phyloP scores from a whole-genome alignment of 2,329 filamentous ascomycete species.

The Dendrostoma leiphaemia region DNA sequence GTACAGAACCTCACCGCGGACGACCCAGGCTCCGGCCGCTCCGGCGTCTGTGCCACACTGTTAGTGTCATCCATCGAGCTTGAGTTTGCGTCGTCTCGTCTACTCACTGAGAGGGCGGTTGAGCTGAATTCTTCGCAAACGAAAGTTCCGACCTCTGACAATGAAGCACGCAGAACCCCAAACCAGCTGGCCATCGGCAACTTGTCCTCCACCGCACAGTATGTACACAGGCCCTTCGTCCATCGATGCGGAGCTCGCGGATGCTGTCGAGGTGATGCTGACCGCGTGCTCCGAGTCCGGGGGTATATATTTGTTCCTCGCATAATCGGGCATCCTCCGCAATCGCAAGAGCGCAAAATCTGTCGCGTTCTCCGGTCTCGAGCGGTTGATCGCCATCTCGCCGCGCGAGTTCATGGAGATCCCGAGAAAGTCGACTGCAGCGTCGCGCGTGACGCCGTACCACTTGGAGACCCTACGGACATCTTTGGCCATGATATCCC shows the following conservation, averaged over 20 bases:
- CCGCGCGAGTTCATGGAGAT: constrained; percentile 15
- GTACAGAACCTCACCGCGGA: constrained; percentile 12
- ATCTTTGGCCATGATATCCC: constrained; percentile 1
- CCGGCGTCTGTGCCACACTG: background rate
- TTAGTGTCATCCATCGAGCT: background rate
- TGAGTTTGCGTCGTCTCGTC: background rate
- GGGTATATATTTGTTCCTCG: constrained; percentile 7
- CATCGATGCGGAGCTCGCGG: constrained; percentile 3
- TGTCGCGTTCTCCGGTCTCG: constrained; percentile 6
- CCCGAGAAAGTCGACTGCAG: constrained; percentile 10
- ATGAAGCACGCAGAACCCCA: constrained; percentile 12
- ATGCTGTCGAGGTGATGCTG: constrained; percentile 4
- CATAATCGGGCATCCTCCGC: background rate
- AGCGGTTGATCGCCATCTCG: constrained; percentile 10
- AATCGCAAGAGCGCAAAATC: constrained; percentile 13
- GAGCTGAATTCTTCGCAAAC: constrained; percentile 9
- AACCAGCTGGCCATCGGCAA: constrained; percentile 9
- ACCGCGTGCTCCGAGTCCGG: background rate
- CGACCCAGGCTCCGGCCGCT: constrained; percentile 13
- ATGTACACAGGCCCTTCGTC: constrained; percentile 11
- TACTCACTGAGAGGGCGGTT: constrained; percentile 1
- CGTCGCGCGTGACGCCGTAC: constrained; percentile 10
- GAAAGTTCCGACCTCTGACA: constrained; percentile 10
- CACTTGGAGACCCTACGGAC: constrained; percentile 4
- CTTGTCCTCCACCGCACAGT: background rate